A percentile compares a stretch with the other conserved stretches of the same genome.
Evolutionary conservation across 768 basidiomycete genomes (phyloP).

Genomic region (Mycena rosella): DNA sequence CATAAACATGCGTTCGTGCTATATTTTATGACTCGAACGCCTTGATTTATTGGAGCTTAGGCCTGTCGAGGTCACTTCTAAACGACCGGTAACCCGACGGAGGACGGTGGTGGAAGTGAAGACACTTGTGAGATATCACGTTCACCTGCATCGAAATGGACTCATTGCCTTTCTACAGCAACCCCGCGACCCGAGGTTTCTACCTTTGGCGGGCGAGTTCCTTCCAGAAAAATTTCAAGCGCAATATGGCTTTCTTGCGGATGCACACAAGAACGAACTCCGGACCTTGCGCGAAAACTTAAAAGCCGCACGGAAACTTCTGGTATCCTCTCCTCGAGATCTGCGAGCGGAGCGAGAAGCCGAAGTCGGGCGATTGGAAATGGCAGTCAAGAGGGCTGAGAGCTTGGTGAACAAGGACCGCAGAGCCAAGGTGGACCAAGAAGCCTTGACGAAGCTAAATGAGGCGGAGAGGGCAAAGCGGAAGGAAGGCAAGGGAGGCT

Average conservation of each 20-base stretch:
- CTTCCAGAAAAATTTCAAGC: slow-evolving; percentile 72
- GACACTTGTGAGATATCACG: slow-evolving; percentile 64
- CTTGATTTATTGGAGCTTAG: slow-evolving; percentile 52
- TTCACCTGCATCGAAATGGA: slow-evolving; percentile 3
- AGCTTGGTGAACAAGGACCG: slow-evolving; percentile 82
- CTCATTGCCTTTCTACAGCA: slow-evolving; percentile 58
- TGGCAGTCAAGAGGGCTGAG: slow-evolving; percentile 80
- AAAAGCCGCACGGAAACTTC: slow-evolving; percentile 74
- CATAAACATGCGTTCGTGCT: slow-evolving; percentile 89
- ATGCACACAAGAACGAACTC: slow-evolving; percentile 75
- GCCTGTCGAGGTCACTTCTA: slow-evolving; percentile 86
- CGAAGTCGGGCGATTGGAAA: slow-evolving; percentile 79
- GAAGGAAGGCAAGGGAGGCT: slow-evolving; percentile 81
- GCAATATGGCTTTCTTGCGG: slow-evolving; percentile 82
- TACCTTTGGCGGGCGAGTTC: slow-evolving; percentile 77
- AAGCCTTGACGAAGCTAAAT: slow-evolving; percentile 68
- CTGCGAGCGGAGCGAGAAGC: slow-evolving; percentile 69
- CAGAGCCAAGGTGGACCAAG: slow-evolving; percentile 76
- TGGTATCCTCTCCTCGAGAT: slow-evolving; percentile 71
- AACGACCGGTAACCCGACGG: slow-evolving; percentile 82
- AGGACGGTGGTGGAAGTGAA: slow-evolving; percentile 77
- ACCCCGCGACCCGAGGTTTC: slow-evolving; percentile 89
- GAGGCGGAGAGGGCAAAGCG: slow-evolving; percentile 76
- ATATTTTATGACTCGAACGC: slow-evolving; percentile 1
- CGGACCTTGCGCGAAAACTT: slow-evolving; percentile 72